These are phyloP conservation scores for Poa pratensis DNA, from an alignment of 176 grass and related monocot species.

Conservation along the genomic window DNA sequence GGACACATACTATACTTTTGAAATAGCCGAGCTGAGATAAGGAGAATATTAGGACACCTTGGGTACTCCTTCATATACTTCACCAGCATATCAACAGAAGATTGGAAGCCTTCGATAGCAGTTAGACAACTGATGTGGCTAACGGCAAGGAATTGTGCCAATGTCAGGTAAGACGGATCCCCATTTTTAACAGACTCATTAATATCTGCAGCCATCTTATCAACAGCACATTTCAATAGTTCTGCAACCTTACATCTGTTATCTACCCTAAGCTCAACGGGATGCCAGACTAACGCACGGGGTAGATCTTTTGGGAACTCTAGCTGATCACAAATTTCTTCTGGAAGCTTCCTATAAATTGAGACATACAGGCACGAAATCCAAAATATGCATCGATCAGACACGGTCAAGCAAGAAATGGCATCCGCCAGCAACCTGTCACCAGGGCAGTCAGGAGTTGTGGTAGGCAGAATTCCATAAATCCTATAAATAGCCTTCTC, in stretches of 20 bases:
- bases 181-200: constrained; percentile 54
- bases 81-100: constrained; percentile 62
- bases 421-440: constrained; percentile 73
- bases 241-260: constrained; percentile 49
- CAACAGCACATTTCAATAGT: constrained; percentile 69
- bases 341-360: constrained; percentile 86
- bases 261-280: constrained; percentile 53
- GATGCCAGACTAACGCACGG: constrained; percentile 64
- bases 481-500: constrained; percentile 77
- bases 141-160: constrained; percentile 77
- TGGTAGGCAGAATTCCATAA: constrained; percentile 51
- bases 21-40: constrained; percentile 61
- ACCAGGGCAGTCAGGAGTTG: constrained; percentile 55
- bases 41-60: constrained; percentile 70
- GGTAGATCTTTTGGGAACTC: constrained; percentile 71
- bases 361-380: constrained; percentile 79
- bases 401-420: constrained; percentile 63
- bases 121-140: constrained; percentile 74
- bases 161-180: constrained; percentile 67
- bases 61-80: constrained; percentile 89
- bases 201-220: constrained; percentile 70
- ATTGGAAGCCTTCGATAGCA: constrained; percentile 64
- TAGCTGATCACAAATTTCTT: constrained; percentile 64
- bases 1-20: constrained; percentile 47
- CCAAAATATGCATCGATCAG: constrained; percentile 94